Evolutionary conservation across 164 flowering plant genomes (phyloP), one percentile per base, ranked within the genome.

Genomic region (Cinnamomum chago): DNA sequence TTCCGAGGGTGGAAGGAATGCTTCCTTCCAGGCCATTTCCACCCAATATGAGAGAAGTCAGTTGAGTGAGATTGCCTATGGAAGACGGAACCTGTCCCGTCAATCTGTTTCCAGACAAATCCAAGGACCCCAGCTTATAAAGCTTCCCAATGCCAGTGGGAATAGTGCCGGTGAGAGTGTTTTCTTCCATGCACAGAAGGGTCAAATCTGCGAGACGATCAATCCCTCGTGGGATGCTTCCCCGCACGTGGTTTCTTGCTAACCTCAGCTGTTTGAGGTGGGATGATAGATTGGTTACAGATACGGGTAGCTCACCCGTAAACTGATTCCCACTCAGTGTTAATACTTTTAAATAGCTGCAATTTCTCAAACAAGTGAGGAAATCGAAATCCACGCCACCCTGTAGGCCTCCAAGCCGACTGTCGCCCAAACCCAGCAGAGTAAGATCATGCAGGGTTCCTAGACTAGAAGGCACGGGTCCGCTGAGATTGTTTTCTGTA

Each of bases 171-270:
- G 47, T 28, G 0, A 67, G n/a, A 1, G 18, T 25, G 47, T 28
- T 67, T 10, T n/a, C 23, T 5, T 71, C 68, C 71, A 84, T 14
- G 4, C 30, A 40, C 13, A 86, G 17, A 22, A 17, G 9, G 12
- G 13, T 60, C 33, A 86, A 67, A 66, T 71, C 80, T 2, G 64
- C 27, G 50, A 84, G 84, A 40, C 82, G 81, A 3, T 60, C 75
- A 22, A 86, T 77, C 52, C 55, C 79, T 79, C 1, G 0, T 27
- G 87, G 89, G n/a, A 86, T 72, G 62, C 47, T 72, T 68, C 89
- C 87, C 9, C 33, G 30, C 1, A 87, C 60, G 24, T 14, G 27
- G 65, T 87, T 87, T 1, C 12, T 3, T 0, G 76, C 82, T 24
- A 87, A 1, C 0, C 27, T 5, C 5, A 85, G 20, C 1, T 2